Evolutionary conservation across 352 stramenopile species (phyloP).

Genomic region (Phytopythium cucurbitacearum): DNA sequence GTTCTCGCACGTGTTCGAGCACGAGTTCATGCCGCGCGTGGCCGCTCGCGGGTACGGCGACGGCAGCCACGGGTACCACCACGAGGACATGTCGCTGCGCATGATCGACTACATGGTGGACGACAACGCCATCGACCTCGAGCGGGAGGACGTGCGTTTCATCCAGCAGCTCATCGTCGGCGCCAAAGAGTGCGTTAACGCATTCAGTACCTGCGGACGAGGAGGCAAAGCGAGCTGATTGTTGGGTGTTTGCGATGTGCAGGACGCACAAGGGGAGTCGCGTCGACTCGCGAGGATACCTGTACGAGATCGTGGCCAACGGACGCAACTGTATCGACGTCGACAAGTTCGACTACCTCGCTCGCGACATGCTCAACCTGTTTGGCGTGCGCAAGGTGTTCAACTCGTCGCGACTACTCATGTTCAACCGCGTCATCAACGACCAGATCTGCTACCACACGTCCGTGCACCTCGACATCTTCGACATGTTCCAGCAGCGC

Average conservation of each 20-base stretch:
- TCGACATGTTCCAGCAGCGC: constrained; percentile 87
- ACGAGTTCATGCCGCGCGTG: constrained; percentile 80
- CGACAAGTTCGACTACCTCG: constrained; percentile 92
- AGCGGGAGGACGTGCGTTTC: constrained; percentile 63
- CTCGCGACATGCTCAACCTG: constrained; percentile 83
- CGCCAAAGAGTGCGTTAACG: constrained; percentile 51
- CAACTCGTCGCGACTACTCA: constrained; percentile 70
- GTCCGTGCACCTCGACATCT: constrained; percentile 84
- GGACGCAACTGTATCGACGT: constrained; percentile 89
- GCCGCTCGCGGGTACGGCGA: constrained; percentile 23
- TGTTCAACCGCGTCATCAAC: constrained; percentile 84
- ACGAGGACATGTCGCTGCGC: constrained; percentile 80
- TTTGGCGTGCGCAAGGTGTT: constrained; percentile 78
- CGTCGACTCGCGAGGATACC: constrained; percentile 55
- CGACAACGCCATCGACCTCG: constrained; percentile 76
- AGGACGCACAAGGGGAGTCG: constrained; percentile 47
- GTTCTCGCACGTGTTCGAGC: constrained; percentile 96
- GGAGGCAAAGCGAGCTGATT: background rate
- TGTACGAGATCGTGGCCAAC: constrained; percentile 92
- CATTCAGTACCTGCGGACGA: background rate
- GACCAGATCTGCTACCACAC: constrained; percentile 89
- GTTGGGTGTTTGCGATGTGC: background rate
- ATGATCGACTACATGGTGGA: constrained; percentile 83
- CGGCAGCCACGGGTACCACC: constrained; percentile 38
- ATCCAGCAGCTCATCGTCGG: constrained; percentile 79